Conservation (phyloP, 225 moss, liverwort and hornwort species). For the Takakia lepidozioides region DNA sequence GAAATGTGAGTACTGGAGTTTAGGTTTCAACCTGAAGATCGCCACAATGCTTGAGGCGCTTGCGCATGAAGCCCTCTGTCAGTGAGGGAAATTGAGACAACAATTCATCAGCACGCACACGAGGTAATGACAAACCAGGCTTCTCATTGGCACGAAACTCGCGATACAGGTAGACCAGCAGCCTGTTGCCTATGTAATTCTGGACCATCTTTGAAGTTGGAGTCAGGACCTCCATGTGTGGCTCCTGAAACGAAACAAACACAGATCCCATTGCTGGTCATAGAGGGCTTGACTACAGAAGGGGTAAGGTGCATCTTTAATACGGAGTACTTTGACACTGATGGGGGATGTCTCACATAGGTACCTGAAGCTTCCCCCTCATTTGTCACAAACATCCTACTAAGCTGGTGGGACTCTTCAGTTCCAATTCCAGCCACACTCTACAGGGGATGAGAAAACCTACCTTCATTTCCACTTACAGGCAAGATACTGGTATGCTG, state of each 20-base stretch:
- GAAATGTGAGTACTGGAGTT: no score
- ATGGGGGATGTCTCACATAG: no score
- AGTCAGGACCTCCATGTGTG: slow-evolving; percentile 94
- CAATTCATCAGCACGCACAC: slow-evolving; percentile 80
- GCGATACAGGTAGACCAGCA: slow-evolving; percentile 84
- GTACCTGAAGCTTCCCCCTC: no score
- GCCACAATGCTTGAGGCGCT: slow-evolving; percentile 91
- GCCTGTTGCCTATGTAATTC: slow-evolving; percentile 78
- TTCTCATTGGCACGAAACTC: slow-evolving; percentile 97
- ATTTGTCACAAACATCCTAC: no score
- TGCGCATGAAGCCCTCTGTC: slow-evolving; percentile 86
- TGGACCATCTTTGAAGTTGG: slow-evolving; percentile 97
- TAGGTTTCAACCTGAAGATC: slow-evolving; percentile 94
- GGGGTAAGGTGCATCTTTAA: no score
- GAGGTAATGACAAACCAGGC: slow-evolving; percentile 59
- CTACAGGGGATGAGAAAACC: no score
- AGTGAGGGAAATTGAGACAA: slow-evolving; percentile 84
- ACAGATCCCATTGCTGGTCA: neutral
- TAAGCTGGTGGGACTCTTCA: no score
- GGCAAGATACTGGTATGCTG: no score
- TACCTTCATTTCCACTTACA: no score
- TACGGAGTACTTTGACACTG: no score
- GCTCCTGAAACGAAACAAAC: slow-evolving; percentile 47
- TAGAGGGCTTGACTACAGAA: no score
- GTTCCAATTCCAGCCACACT: no score